Evolutionary conservation across 345 rosid genomes (phyloP).

Genomic region (Salix caprea): DNA sequence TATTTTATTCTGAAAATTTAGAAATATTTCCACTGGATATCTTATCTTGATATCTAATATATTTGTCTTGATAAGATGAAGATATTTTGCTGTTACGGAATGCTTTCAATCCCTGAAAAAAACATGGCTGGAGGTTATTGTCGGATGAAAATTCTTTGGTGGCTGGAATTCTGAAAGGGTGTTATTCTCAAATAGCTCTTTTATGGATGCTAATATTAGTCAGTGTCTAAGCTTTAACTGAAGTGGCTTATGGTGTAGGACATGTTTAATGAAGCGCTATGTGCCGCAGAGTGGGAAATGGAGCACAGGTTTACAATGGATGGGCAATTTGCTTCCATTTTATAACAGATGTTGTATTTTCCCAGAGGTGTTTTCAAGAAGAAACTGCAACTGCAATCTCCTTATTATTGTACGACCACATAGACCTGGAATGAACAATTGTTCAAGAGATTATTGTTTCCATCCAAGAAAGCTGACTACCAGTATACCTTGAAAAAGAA

Average conservation of each 20-base stretch:
- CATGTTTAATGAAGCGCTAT: background rate
- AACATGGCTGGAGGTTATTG: background rate
- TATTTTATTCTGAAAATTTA: no score
- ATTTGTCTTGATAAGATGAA: no score
- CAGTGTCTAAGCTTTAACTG: background rate
- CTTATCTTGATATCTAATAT: no score
- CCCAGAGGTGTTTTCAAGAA: no score
- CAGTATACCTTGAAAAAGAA: background rate
- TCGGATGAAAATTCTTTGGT: background rate
- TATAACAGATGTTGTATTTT: no score
- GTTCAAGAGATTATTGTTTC: background rate
- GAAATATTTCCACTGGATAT: no score
- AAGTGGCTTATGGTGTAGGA: background rate
- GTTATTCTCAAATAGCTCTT: background rate
- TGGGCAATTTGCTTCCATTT: background rate
- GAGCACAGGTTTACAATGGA: background rate
- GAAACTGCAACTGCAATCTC: no score
- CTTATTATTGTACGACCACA: background rate
- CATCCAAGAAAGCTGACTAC: background rate
- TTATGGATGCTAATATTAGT: background rate
- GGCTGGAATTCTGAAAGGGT: background rate
- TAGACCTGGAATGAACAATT: no score
- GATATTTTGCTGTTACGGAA: no score
- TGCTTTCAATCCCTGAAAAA: background rate
- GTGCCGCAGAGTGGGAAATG: background rate